Conservation (phyloP, 495 filamentous ascomycete species). For the Penicillium taxi region DNA sequence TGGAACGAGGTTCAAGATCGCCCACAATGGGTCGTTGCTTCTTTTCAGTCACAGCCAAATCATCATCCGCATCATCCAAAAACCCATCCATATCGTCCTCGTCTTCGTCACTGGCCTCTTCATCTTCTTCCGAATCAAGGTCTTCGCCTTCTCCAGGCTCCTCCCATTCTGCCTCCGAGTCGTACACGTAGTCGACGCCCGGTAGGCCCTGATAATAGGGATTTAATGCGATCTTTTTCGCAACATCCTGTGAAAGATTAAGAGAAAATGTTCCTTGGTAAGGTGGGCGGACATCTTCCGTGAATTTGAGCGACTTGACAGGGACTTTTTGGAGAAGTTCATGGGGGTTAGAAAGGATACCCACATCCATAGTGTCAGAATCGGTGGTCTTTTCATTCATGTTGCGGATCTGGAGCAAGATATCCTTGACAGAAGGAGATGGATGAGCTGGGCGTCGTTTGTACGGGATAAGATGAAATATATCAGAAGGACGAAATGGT, state of each 20-base stretch:
- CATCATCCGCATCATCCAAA: constrained; percentile 45
- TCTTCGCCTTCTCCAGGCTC: constrained; percentile 75
- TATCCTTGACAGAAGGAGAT: constrained; percentile 52
- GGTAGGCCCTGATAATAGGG: constrained; percentile 57
- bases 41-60: constrained; percentile 25
- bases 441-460: constrained; percentile 45
- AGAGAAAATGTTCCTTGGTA: constrained; percentile 81
- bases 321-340: constrained; percentile 55
- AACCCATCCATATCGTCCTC: constrained; percentile 51
- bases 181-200: constrained; percentile 83
- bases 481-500: constrained; percentile 45
- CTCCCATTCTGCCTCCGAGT: constrained; percentile 95
- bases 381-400: constrained; percentile 15
- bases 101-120: constrained; percentile 48
- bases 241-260: constrained; percentile 36
- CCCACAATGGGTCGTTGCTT: constrained; percentile 48
- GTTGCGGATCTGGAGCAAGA: constrained; percentile 51
- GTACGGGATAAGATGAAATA: constrained; percentile 52
- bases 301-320: constrained; percentile 73
- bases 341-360: constrained; percentile 27
- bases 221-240: constrained; percentile 56
- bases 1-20: constrained; percentile 67
- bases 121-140: constrained; percentile 69
- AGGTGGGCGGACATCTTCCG: constrained; percentile 81
- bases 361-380: too few relatives aligned